Evolutionary conservation across 306 rosid species (phyloP), one percentile per base, ranked within the genome.

Genomic region (apple (Malus domestica)): DNA sequence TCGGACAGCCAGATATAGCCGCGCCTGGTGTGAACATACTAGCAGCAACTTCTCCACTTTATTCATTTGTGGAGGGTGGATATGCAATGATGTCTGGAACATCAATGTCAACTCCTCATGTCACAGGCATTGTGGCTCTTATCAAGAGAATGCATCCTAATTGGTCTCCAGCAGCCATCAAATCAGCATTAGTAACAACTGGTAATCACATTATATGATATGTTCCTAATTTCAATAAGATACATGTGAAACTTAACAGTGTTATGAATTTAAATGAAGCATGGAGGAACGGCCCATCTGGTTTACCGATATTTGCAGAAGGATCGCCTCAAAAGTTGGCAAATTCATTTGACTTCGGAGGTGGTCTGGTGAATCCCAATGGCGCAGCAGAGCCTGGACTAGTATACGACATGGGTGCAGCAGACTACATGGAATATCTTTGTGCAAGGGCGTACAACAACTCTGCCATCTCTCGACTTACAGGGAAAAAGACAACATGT

Each of bases 121-220:
- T 88, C 16, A 72, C 89, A 0, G 89, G 86, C 75, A 76, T 86
- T 69, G 84, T 86, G 15, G 92, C 89, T 38, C 84, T 88, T 65
- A 83, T 88, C 45, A 88, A 80, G 76, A 67, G 82, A 11, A 22
- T 81, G 60, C 89, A 83, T 75, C 83, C 81, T 8, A 72, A 72
- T 57, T 88, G 91, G 91, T 88, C 91, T 59, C 86, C 91, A 2
- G 86, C 91, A 4, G 82, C 88, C 38, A 80, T 88, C 45, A 83
- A 76, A 78, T 88, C 91, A 20, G 89, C 91, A 57, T 54, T 88
- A 69, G 66, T 85, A 54, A 85, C 91, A 10, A 85, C 89, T 16
- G 89, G 91, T 88, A 79, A 7, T 6, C 46, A 8, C 29, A 8
- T 58, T 23, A n/a, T 58, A 51, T 62, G 11, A 32, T 13, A 52